Evolutionary conservation across 768 basidiomycete genomes (phyloP), one percentile per base, ranked within the genome.

Genomic region (Tephrocybe rancida): DNA sequence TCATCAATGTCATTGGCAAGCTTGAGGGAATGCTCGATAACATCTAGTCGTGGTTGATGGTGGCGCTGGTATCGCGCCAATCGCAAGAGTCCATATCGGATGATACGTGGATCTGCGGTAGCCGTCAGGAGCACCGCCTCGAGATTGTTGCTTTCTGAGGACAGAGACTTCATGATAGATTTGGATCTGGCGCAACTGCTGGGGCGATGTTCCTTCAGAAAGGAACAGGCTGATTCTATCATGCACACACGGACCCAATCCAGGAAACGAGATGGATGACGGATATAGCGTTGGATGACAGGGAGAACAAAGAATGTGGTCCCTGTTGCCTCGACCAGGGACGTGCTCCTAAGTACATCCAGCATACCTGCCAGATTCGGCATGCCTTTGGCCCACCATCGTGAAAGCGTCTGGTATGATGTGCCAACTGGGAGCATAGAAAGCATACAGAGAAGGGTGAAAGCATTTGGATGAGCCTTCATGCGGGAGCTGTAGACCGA

Each of bases 381-480:
- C 3, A 64, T 7, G 13, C 24, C 26, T 8, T 47, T 50, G 6
- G 50, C 52, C 47, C 47, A 48, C 54, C 49, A 56, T 46, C 39
- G 26, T 1, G 1, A 14, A 14, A 67, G 50, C 32, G 55, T 34
- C 4, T 55, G 26, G 1, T 48, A 43, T 7, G 44, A 45, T 18
- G 60, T 54, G 3, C 68, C 68, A 6, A 48, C 59, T 0, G 68
- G 68, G 4, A 70, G 61, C 39, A 67, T 44, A 16, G 64, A 61
- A 21, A 69, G 54, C 14, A 58, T 47, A 19, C 55, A 37, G 14
- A 61, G 55, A 5, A 61, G 58, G 3, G 16, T 34, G 4, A 29
- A 18, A n/a, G 46, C 50, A 2, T 44, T 52, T n/a, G 46, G 59
- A 21, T 47, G 18, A 3, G 30, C 7, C 8, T 13, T 8, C 19